phyloP scores from a whole-genome alignment of 148 eudicot species.

The Camellia granthamiana region DNA sequence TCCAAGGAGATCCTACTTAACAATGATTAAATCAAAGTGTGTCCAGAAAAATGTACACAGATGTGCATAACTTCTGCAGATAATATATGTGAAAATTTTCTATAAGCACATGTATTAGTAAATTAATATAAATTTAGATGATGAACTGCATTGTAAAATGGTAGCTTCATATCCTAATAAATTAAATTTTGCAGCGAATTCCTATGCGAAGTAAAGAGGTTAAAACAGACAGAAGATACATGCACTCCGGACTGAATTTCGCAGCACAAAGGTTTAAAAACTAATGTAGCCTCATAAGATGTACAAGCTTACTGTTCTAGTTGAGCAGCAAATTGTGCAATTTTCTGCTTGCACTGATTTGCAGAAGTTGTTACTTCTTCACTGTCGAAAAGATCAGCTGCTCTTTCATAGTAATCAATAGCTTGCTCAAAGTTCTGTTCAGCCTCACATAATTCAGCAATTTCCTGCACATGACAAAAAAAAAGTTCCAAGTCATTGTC shows the following conservation, averaged over 20 bases:
- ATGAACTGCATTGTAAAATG: constrained; percentile 2
- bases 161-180: neutral
- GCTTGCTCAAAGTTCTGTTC: constrained; percentile 54
- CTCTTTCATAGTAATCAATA: constrained; percentile 53
- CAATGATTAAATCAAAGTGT: neutral
- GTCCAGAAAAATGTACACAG: neutral
- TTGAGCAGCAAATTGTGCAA: constrained; percentile 79
- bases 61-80: neutral
- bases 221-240: neutral
- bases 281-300: constrained; percentile 1
- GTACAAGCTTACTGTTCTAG: constrained; percentile 63
- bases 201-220: neutral
- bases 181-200: neutral
- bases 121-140: neutral
- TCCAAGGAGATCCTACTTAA: neutral
- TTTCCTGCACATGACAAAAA: constrained; percentile 45
- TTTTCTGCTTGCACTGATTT: constrained; percentile 71
- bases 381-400: constrained; percentile 71
- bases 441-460: constrained; percentile 63
- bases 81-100: neutral
- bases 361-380: constrained; percentile 72
- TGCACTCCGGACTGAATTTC: neutral
- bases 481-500: neutral
- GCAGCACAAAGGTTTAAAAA: neutral
- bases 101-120: neutral